Evolutionary conservation across 768 basidiomycete species (phyloP), one percentile per base, ranked within the genome.

Genomic region (Boletus fagicola): DNA sequence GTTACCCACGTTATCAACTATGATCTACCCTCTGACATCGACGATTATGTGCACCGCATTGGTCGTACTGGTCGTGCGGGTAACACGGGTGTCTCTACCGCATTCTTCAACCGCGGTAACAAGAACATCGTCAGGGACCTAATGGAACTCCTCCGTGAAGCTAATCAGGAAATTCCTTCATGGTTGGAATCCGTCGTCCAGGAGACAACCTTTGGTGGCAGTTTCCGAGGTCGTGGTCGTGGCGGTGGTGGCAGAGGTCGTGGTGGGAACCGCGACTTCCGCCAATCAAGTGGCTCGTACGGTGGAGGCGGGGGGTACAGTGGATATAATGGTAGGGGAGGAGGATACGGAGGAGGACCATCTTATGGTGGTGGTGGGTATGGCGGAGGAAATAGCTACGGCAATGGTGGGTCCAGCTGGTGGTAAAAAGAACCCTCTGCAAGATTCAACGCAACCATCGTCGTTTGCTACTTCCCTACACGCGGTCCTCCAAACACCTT

Each of bases 1-100:
- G 97, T 99, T 69, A 97, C 92, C 16, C 97, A 98, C 72, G 97
- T 99, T 68, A 82, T 98, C 79, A 96, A 98, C 74, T 98, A 98
- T 75, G 97, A 98, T 72, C 80, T 99, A 6, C 97, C 97, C 13
- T 90, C 90, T 59, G 97, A 98, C 76, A 95, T 99, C 62, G 97
- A 98, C 69, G 97, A 99, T 75, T 99, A 98, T 75, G 95, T 98
- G 46, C 95, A 98, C 72, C 94, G 94, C 68, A 96, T 95, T 66
- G 94, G 94, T 80, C 90, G 94, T 80, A 96, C 94, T 15, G 97
- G 97, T 45, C 95, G 97, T 83, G 97, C 97, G 10, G 97, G 97
- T 49, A 99, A 99, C 80, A 92, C 90, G 12, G 97, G 97, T 79
- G 82, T 87, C 62, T 88, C 90, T 26, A 99, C 97, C 15, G 94